These are phyloP conservation scores for Vaccinium vitisidaea DNA, from an alignment of 148 eudicot species.

Conservation along the genomic window DNA sequence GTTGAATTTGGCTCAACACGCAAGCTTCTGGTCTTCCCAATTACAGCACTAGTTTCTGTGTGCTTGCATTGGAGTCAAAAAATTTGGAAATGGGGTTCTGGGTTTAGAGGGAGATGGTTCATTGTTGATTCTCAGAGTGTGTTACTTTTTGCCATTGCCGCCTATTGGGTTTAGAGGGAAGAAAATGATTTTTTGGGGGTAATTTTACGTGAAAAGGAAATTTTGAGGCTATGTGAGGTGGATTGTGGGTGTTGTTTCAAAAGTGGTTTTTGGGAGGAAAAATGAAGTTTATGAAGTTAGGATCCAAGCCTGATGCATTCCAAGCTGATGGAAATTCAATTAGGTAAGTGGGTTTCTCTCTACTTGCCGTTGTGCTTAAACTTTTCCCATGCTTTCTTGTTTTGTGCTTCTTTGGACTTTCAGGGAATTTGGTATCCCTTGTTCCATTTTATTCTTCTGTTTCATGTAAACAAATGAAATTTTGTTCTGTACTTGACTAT, in stretches of 20 bases:
- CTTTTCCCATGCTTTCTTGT: background rate
- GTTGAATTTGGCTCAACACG: constrained; percentile 16
- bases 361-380: background rate
- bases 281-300: constrained; percentile 91
- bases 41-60: background rate
- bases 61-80: background rate
- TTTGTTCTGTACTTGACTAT: constrained; percentile 4
- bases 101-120: background rate
- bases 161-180: too few species aligned
- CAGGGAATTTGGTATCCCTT: constrained; percentile 35
- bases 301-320: constrained; percentile 83
- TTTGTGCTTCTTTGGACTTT: constrained; percentile 9
- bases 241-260: constrained; percentile 4
- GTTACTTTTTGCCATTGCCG: background rate
- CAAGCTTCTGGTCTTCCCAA: background rate
- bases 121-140: constrained; percentile 13
- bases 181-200: too few species aligned
- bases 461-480: background rate
- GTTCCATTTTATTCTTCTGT: background rate
- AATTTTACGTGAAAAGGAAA: too few species aligned
- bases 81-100: background rate
- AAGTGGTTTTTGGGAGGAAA: constrained; percentile 17
- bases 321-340: constrained; percentile 53
- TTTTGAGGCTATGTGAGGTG: too few species aligned
- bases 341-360: constrained; percentile 42